phyloP scores from a whole-genome alignment of 106 monocot species.

The Narthecium ossifragum region DNA sequence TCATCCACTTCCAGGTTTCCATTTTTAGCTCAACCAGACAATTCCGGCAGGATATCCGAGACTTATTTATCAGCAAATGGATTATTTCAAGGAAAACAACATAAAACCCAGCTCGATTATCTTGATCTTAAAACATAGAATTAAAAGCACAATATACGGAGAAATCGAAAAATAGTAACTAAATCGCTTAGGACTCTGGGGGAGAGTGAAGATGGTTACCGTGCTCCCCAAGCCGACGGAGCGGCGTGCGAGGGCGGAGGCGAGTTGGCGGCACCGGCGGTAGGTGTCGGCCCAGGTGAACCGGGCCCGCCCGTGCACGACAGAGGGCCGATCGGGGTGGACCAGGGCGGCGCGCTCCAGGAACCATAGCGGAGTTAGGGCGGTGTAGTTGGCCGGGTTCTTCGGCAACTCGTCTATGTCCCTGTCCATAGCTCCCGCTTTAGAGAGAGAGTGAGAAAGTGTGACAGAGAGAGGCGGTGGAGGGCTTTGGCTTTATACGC shows the following conservation, averaged over 20 bases:
- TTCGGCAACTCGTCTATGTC: slow-evolving; percentile 92
- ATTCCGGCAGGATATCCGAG: no score
- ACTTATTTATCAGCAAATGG: no score
- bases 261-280: slow-evolving; percentile 79
- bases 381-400: slow-evolving; percentile 82
- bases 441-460: no score
- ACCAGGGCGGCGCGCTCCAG: slow-evolving; percentile 78
- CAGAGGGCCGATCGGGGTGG: slow-evolving; percentile 56
- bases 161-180: not conserved
- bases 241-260: slow-evolving; percentile 72
- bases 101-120: not conserved
- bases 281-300: slow-evolving; percentile 87
- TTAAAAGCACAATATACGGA: not conserved
- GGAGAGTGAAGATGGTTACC: slow-evolving; percentile 15
- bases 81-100: not conserved
- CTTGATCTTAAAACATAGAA: not conserved
- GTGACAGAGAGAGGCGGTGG: no score
- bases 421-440: no score
- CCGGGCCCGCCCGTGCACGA: slow-evolving; percentile 59
- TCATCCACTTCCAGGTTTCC: no score
- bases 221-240: slow-evolving; percentile 65
- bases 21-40: no score
- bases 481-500: no score
- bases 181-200: no score
- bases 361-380: slow-evolving; percentile 94